These are phyloP conservation scores for Albugo candida DNA, from an alignment of 352 stramenopile species.

Conservation along the genomic window DNA sequence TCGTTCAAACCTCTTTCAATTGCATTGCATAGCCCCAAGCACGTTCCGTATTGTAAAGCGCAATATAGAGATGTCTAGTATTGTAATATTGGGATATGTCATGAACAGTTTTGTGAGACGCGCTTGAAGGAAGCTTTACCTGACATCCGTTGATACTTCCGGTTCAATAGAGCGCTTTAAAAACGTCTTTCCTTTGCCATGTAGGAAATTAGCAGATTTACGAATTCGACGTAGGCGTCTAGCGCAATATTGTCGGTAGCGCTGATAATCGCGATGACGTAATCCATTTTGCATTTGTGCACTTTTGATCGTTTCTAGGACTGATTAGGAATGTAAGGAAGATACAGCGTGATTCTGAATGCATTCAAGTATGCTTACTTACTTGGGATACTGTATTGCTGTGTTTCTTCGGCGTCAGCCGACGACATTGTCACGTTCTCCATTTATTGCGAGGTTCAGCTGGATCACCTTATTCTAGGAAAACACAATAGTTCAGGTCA, in stretches of 20 bases:
- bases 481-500: background rate
- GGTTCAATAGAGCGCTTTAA: constrained; percentile 68
- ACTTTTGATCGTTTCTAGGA: constrained; percentile 77
- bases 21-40: constrained; percentile 85
- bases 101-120: background rate
- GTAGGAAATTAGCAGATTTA: constrained; percentile 77
- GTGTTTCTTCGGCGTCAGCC: background rate
- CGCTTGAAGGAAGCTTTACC: constrained; percentile 9
- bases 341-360: background rate
- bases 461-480: background rate
- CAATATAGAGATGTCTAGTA: constrained; percentile 56
- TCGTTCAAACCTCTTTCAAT: constrained; percentile 30
- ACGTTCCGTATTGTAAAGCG: constrained; percentile 80
- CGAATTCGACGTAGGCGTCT: constrained; percentile 70
- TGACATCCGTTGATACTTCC: constrained; percentile 45
- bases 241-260: constrained; percentile 82
- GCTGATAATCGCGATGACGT: constrained; percentile 79
- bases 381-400: constrained; percentile 16
- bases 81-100: background rate
- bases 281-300: constrained; percentile 80
- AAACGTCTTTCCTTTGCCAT: constrained; percentile 72
- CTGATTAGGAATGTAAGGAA: constrained; percentile 7
- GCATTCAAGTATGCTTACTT: constrained; percentile 1
- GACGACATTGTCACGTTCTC: constrained; percentile 10
- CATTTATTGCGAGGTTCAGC: constrained; percentile 2